Percentiles rank a stretch among this genome's conserved stretches.
Evolutionary conservation across 2,329 filamentous ascomycete genomes (phyloP).

Genomic region (Diplodia scrobiculata): DNA sequence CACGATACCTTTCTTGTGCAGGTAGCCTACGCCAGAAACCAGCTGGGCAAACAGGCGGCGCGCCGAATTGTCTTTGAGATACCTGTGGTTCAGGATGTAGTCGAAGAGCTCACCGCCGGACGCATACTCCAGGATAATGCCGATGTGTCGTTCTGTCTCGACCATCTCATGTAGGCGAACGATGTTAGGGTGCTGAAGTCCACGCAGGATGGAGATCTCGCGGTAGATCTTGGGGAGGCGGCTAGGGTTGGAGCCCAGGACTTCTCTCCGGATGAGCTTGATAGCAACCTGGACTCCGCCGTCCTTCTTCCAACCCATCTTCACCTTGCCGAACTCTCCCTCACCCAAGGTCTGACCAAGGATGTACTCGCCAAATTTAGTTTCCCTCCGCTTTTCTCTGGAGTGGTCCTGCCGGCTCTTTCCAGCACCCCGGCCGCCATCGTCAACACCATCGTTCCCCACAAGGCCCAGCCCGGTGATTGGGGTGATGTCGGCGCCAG

Average conservation of each 20-base stretch:
- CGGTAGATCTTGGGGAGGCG: conserved; percentile 95
- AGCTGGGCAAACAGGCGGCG: conserved; percentile 91
- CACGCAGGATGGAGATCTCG: conserved; percentile 87
- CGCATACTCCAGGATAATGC: conserved; percentile 97
- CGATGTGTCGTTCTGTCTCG: conserved; percentile 94
- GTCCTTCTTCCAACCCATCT: conserved; percentile 96
- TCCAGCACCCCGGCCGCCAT: conserved; percentile 49
- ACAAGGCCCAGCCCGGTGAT: conserved; percentile 54
- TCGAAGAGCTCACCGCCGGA: conserved; percentile 97
- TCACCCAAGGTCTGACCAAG: conserved; percentile 94
- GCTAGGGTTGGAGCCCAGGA: conserved; percentile 81
- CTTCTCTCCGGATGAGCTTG: conserved; percentile 93
- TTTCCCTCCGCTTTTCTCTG: conserved; percentile 65
- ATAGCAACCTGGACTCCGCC: conserved; percentile 92
- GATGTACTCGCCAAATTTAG: conserved; percentile 93
- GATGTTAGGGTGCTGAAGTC: conserved; percentile 92
- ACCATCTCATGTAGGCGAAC: conserved; percentile 98
- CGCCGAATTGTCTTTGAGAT: conserved; percentile 90
- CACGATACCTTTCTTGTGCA: conserved; percentile 98
- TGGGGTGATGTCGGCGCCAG: conserved; percentile 50
- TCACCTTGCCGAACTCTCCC: conserved; percentile 98
- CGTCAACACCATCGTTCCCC: conserved; percentile 54
- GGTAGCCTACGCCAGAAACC: conserved; percentile 92
- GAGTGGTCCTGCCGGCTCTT: conserved; percentile 62
- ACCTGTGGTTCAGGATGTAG: conserved; percentile 95